A percentile compares a stretch with the other conserved stretches of the same genome.
These are phyloP conservation scores for Paraglomus occultum DNA, from an alignment of 192 early-diverging fungal species.

Conservation along the genomic window DNA sequence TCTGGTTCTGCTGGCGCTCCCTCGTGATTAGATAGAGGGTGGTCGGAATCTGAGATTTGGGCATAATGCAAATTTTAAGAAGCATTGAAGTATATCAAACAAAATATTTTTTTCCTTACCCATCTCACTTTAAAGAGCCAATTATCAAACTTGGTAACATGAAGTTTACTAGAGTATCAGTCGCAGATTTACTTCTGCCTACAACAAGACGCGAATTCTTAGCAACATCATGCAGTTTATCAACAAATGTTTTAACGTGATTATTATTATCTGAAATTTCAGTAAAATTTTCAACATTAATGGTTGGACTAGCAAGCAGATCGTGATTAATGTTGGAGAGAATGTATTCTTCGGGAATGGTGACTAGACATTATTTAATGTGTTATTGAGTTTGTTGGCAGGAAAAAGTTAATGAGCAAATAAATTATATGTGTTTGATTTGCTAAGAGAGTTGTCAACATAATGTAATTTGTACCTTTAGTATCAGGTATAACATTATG, in stretches of 20 bases:
- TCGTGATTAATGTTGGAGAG: too few species aligned
- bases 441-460: neutral
- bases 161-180: slow-evolving; percentile 20
- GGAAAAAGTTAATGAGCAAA: too few species aligned
- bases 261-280: neutral
- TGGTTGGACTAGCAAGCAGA: too few species aligned
- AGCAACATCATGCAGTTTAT: slow-evolving; percentile 16
- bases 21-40: neutral
- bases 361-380: neutral
- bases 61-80: slow-evolving; percentile 6
- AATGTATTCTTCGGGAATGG: too few species aligned
- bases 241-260: slow-evolving; percentile 21
- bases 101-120: neutral
- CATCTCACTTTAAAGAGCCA: slow-evolving; percentile 23
- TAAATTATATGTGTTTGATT: neutral
- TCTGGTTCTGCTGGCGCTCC: neutral
- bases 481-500: slow-evolving; percentile 8
- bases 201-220: neutral
- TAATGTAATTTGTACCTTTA: slow-evolving; percentile 17
- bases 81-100: slow-evolving; percentile 9
- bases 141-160: slow-evolving; percentile 9
- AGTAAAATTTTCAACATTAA: slow-evolving; percentile 6
- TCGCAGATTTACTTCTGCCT: slow-evolving; percentile 8
- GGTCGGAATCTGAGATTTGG: neutral
- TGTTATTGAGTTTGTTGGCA: too few species aligned